Conservation (phyloP, 2,329 filamentous ascomycete genomes). For the Fusarium pilosicola region DNA sequence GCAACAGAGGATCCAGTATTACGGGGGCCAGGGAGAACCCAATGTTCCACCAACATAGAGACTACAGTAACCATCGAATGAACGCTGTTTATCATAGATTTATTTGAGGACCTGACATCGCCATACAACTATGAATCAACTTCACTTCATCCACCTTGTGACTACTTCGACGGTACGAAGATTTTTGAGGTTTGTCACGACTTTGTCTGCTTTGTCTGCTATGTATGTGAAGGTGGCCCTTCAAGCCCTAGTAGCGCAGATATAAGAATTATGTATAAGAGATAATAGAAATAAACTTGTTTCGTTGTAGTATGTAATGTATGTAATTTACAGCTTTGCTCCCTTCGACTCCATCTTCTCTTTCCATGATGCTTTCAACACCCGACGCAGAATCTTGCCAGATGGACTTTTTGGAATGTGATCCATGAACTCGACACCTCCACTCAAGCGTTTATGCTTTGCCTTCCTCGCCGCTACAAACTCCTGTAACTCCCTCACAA, state of each 20-base stretch:
- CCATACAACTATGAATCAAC: background rate
- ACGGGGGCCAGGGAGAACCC: background rate
- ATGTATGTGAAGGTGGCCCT: no score
- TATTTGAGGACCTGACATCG: background rate
- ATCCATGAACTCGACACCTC: background rate
- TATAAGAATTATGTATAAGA: rapidly evolving
- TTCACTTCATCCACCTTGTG: no score
- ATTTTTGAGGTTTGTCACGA: rapidly evolving
- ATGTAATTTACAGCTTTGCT: background rate
- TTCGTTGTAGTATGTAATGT: rapidly evolving
- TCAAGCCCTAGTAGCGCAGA: rapidly evolving
- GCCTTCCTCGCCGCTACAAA: background rate
- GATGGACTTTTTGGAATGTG: background rate
- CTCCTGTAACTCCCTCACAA: background rate
- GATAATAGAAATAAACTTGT: rapidly evolving
- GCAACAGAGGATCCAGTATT: background rate
- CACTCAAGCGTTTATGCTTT: background rate
- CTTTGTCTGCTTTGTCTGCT: rapidly evolving
- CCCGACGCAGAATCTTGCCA: background rate
- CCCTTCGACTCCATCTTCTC: background rate
- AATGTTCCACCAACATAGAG: background rate
- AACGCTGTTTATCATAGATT: no score
- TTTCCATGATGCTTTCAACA: background rate
- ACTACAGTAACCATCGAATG: rapidly evolving
- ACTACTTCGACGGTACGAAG: rapidly evolving